These are phyloP conservation scores for Aspergillus cristatus DNA, from an alignment of 495 filamentous ascomycete species.

Conservation along the genomic window DNA sequence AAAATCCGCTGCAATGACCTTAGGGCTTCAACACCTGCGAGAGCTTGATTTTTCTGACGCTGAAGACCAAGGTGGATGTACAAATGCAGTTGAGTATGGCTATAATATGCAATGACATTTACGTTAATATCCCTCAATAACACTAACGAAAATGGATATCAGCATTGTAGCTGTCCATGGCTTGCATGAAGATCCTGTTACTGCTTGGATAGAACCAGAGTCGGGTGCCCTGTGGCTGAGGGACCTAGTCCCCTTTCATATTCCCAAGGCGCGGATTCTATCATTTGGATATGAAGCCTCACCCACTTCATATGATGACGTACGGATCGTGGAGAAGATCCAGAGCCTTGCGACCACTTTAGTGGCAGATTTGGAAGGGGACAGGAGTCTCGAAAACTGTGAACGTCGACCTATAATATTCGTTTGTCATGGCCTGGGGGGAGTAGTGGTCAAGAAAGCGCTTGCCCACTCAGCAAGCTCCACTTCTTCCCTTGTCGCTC, in stretches of 20 bases:
- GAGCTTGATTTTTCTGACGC: no score
- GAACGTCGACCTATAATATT: not conserved
- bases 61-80: no score
- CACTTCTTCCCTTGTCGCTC: not conserved
- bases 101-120: no score
- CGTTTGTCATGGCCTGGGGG: not conserved
- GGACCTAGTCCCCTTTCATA: not conserved
- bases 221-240: not conserved
- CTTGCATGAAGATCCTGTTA: not conserved
- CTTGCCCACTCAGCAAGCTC: not conserved
- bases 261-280: not conserved
- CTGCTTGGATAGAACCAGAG: not conserved
- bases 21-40: no score
- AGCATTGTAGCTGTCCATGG: not conserved
- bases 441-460: not conserved
- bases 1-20: no score
- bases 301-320: not conserved
- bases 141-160: no score
- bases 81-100: no score
- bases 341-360: not conserved
- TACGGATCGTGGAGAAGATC: not conserved
- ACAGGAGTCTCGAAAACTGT: not conserved
- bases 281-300: not conserved
- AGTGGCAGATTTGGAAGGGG: not conserved
- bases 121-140: no score